phyloP scores from a whole-genome alignment of 306 rosid genomes.

The Castanea crenata region DNA sequence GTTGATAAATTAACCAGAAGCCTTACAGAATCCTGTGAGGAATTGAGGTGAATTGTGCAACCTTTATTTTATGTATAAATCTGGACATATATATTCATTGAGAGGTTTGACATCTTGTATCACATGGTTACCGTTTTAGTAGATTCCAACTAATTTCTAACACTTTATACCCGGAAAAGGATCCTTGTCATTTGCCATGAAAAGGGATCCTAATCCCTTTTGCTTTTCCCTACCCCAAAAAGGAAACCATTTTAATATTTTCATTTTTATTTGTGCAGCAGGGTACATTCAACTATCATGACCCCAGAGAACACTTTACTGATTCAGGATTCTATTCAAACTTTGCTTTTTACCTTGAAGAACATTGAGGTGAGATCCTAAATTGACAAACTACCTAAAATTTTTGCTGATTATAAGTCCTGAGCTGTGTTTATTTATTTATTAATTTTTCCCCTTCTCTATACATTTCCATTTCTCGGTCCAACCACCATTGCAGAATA shows the following conservation, averaged over 20 bases:
- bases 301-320: conserved; percentile 72
- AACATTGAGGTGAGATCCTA: conserved; percentile 62
- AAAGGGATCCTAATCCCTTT: no score
- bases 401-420: neutral
- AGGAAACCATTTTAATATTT: no score
- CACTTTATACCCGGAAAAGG: no score
- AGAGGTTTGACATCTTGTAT: neutral
- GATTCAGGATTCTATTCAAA: conserved; percentile 63
- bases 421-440: neutral
- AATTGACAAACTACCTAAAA: neutral
- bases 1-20: conserved; percentile 73
- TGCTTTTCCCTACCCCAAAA: no score
- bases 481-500: conserved; percentile 41
- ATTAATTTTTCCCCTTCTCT: neutral
- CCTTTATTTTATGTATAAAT: neutral
- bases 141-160: neutral
- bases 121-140: neutral
- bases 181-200: no score
- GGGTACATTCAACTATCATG: conserved; percentile 60
- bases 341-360: conserved; percentile 66
- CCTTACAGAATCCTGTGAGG: conserved; percentile 72
- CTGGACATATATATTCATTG: neutral
- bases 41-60: conserved; percentile 62
- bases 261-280: conserved; percentile 36
- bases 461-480: neutral